A percentile compares a stretch with the other conserved stretches of the same genome.
phyloP scores from a whole-genome alignment of 2,329 filamentous ascomycete genomes.

The Rutstroemia sp. region DNA sequence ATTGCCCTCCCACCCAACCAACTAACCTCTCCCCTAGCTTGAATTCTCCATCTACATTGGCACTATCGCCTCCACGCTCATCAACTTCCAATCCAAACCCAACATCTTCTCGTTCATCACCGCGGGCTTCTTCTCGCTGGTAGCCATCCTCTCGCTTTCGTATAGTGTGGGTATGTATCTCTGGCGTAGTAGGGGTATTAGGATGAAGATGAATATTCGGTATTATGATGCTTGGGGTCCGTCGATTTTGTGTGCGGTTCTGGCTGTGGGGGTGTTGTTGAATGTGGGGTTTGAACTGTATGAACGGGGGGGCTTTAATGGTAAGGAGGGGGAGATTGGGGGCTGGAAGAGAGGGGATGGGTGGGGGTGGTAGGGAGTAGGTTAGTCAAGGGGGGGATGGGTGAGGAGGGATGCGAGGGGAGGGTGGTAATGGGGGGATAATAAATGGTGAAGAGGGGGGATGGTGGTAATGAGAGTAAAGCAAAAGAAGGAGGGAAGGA shows the following conservation, averaged over 20 bases:
- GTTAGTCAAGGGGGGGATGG: background rate
- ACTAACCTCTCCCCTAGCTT: slow-evolving; percentile 45
- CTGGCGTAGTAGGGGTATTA: slow-evolving; percentile 80
- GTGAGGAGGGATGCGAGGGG: background rate
- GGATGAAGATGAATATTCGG: slow-evolving; percentile 72
- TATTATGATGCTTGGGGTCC: slow-evolving; percentile 92
- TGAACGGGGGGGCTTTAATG: slow-evolving; percentile 35
- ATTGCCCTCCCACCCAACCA: slow-evolving; percentile 6
- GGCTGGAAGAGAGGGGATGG: background rate
- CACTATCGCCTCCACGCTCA: slow-evolving; percentile 73
- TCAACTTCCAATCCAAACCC: slow-evolving; percentile 67
- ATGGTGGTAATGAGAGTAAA: too few relatives aligned
- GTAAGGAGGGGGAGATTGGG: background rate
- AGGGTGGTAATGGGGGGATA: background rate
- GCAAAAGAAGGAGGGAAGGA: too few relatives aligned
- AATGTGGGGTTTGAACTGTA: slow-evolving; percentile 77
- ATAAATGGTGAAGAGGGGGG: too few relatives aligned
- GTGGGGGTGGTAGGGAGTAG: background rate
- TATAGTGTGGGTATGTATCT: slow-evolving; percentile 83
- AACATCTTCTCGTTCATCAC: slow-evolving; percentile 55
- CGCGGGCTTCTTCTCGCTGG: slow-evolving; percentile 69
- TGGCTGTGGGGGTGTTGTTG: slow-evolving; percentile 66
- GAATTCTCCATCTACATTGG: slow-evolving; percentile 95
- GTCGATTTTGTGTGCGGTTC: slow-evolving; percentile 61
- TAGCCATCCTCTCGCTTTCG: slow-evolving; percentile 60